These are phyloP conservation scores for Lactifluus echinatus DNA, from an alignment of 768 basidiomycete genomes.

Conservation along the genomic window DNA sequence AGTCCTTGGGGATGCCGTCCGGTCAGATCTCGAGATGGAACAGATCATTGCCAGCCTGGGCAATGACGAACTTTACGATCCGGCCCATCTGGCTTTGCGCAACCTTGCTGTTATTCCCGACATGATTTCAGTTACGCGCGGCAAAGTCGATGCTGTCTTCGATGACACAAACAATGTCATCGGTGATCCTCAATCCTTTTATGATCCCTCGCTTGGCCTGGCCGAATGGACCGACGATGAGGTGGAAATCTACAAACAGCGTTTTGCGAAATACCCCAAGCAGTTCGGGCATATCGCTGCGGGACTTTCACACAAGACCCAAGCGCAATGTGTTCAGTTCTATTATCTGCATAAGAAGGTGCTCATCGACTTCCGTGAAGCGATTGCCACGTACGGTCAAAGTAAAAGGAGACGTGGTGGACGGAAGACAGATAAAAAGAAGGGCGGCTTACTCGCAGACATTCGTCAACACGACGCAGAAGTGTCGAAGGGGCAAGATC, in stretches of 20 bases:
- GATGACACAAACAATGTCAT: conserved; percentile 85
- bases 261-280: conserved; percentile 81
- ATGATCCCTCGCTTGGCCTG: conserved; percentile 60
- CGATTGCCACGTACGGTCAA: conserved; percentile 55
- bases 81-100: conserved; percentile 72
- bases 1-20: conserved; percentile 74
- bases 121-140: conserved; percentile 67
- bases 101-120: conserved; percentile 88
- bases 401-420: conserved; percentile 55
- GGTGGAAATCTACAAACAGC: conserved; percentile 65
- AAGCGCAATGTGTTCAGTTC: conserved; percentile 82
- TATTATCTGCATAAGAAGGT: conserved; percentile 95
- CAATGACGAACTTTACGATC: conserved; percentile 89
- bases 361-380: conserved; percentile 74
- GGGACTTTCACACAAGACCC: conserved; percentile 72
- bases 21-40: conserved; percentile 94
- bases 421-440: conserved; percentile 56
- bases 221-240: conserved; percentile 87
- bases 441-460: conserved; percentile 72
- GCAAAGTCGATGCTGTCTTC: conserved; percentile 52
- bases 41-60: conserved; percentile 93
- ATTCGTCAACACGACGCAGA: conserved; percentile 67
- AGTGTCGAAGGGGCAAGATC: conserved; percentile 22
- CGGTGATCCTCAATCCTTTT: conserved; percentile 69
- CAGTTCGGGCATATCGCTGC: conserved; percentile 92